Evolutionary conservation across 768 basidiomycete genomes (phyloP), one percentile per base, ranked within the genome.

Genomic region (Mycena leptocephala): DNA sequence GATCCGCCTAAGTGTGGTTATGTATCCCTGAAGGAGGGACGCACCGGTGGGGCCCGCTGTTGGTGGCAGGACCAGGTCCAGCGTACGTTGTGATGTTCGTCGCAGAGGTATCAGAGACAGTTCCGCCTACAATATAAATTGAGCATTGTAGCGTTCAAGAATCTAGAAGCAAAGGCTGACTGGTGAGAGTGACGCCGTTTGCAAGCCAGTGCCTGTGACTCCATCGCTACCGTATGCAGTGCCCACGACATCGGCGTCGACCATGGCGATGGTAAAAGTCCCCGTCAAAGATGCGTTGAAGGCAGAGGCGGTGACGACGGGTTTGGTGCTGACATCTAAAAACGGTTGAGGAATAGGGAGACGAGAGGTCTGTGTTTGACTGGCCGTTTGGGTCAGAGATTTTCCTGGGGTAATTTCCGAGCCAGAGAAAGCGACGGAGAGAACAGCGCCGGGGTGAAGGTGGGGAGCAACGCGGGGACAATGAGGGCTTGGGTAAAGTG

Each of bases 121-220:
- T 81, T 39, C 79, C 80, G 56, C 83, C 88, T 86, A 64, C 68
- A 35, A 51, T 30, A 28, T 1, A 9, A 59, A 9, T 39, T 43
- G 43, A 61, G 69, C 33, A 28, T 18, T 30, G 11, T 13, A 16
- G 1, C 10, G 14, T 58, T 32, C 30, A 11, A n/a, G 22, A 28
- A 22, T 37, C 39, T 10, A 71, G 32, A 46, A 11, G 32, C 48
- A 76, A 37, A 80, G n/a, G n/a, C 85, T 20, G 35, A 91, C 92
- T 85, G 28, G 82, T 78, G 48, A 94, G 72, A 5, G 86, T 87
- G 22, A 90, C 94, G 28, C 89, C 87, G 82, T 96, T 95, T 75
- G 93, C 91, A 61, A 96, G 90, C 95, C 95, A 96, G 86, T 96
- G 96, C 68, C 94, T 90, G 63, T 95, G 77, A 93, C 92, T 24